Base-by-base conservation (phyloP, 2,329 filamentous ascomycete genomes). In the Sarocladium brachiariae region DNA sequence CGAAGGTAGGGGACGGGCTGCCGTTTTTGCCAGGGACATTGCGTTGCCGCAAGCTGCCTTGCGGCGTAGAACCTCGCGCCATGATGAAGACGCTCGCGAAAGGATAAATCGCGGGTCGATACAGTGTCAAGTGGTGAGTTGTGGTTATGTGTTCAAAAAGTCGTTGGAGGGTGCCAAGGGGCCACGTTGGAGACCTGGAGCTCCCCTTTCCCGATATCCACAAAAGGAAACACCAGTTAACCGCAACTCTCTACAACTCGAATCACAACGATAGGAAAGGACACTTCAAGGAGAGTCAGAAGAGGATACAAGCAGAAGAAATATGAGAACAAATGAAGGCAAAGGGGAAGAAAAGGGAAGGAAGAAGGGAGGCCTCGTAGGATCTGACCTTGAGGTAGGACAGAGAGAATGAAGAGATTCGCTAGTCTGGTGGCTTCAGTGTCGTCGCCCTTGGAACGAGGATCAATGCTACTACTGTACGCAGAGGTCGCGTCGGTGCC, bases 1-100 rank as follows among this genome's bases (percentile, higher is more conserved):
- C 59, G 65, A 65, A 61, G 51, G 61, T 54, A 64, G 60, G 45
- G 57, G 66, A 51, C 59, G 71, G 59, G 68, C 69, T 55, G 48
- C 55, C 53, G 64, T 77, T 78, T 61, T 79, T 78, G 54, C 70
- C 65, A 53, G 72, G 65, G 54, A 74, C 71, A 60, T 77, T 80
- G 59, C 79, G 73, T 65, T 82, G 79, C 66, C 79, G 79, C 71
- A 82, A 65, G 65, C 71, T 74, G 66, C 75, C 76, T 69, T 80
- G 77, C 59, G 77, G 73, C 65, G 74, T 71, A 56, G 73, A 63
- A 61, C 69, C 69, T 59, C 69, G 65, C 59, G 69, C 70, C 75
- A 77, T 77, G 64, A 54, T 66, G 63, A n/a, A 18, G 34, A 50
- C 39, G 7, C 21, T 43, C 39, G 21, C 39, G 21, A 27, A 25